Evolutionary conservation across 2,329 filamentous ascomycete species (phyloP), one percentile per base, ranked within the genome.

Genomic region (Arthrinium phaeospermum): DNA sequence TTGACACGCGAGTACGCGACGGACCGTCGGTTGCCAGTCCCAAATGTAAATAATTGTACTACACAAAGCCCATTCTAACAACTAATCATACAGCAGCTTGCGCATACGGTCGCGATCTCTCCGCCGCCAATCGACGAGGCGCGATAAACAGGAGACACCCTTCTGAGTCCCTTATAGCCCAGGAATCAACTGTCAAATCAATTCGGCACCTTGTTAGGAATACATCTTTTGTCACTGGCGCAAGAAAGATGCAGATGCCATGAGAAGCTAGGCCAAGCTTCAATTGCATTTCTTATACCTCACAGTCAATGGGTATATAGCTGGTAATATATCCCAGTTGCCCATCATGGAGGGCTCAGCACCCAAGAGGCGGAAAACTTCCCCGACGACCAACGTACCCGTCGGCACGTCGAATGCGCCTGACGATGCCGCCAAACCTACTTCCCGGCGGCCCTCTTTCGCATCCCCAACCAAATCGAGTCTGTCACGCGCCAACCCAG

Each of bases 381-480:
- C 90, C 73, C 88, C 90, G 24, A 85, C 85, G 30, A 85, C 84
- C 34, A 85, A 84, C 10, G 78, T 86, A 68, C 78, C 83, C 30
- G 24, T 67, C 68, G 68, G 41, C 44, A 34, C 68, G 30, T 19
- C 68, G 16, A 22, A 57, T 27, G 69, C 34, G 27, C 49, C 69
- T n/a, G 34, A 19, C 47, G 44, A 30, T 47, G 67, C 45, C 19
- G 57, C 22, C 30, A 37, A 37, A 16, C 24, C 44, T n/a, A 13
- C 67, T 47, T 45, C 67, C 10, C 76, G 79, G 67, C 86, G 86
- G 0, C 86, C 88, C 0, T 92, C 91, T 0, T 93, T 91, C 78
- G 89, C 89, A 71, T 92, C 91, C n/a, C 91, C 92, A 0, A 92
- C 91, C 0, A 90, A 86, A 78, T 86, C 91, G 16, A 93, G 90